Conservation (phyloP, 805 yeast species). For the Lipomyces starkeyi region DNA sequence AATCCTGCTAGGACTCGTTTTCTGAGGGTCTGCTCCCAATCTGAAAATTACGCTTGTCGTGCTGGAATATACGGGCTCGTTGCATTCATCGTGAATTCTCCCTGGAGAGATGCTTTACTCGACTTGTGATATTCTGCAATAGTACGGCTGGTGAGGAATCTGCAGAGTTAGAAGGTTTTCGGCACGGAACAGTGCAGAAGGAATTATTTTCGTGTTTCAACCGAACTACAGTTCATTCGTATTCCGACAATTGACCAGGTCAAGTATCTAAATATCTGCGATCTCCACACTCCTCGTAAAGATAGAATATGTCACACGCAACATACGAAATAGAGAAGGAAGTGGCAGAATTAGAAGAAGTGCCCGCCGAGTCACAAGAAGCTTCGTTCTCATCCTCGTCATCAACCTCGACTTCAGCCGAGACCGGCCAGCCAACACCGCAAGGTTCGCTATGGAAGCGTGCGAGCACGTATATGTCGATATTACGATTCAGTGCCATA, state of each 20-base stretch:
- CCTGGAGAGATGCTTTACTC: neutral
- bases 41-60: slow-evolving; percentile 7
- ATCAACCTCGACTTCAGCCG: neutral
- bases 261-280: neutral
- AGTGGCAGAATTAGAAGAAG: neutral
- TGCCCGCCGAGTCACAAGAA: neutral
- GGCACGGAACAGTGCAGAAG: neutral
- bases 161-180: neutral
- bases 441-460: neutral
- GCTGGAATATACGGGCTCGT: slow-evolving; percentile 5
- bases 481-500: slow-evolving; percentile 51
- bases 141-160: neutral
- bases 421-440: neutral
- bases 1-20: no score
- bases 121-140: no score
- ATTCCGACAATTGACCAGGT: neutral
- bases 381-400: neutral
- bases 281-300: neutral
- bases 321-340: slow-evolving; percentile 1
- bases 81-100: slow-evolving; percentile 5
- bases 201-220: neutral
- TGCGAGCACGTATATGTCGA: slow-evolving; percentile 5
- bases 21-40: neutral
- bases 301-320: neutral
- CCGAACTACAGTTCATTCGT: neutral